Evolutionary conservation across 257 asterid species (phyloP).

Genomic region (Jacaranda mimosifolia): DNA sequence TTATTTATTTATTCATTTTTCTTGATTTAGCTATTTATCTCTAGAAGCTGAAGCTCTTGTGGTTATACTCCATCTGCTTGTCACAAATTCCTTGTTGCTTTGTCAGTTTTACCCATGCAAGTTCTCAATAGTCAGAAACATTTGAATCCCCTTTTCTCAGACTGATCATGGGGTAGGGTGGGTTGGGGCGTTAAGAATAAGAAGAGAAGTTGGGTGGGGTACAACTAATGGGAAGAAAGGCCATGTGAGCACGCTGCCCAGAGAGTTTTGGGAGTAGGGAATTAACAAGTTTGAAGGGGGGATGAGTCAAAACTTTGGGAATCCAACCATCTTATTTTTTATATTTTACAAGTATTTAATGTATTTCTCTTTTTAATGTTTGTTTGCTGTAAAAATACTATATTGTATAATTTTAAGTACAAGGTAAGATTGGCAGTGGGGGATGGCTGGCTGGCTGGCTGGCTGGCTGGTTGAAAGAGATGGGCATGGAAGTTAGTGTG

Average conservation of each 20-base stretch:
- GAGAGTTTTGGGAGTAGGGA: slow-evolving; percentile 43
- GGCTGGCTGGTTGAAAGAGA: slow-evolving; percentile 42
- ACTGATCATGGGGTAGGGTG: not conserved
- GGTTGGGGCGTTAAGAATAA: no score
- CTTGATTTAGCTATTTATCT: not conserved
- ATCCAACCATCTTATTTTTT: slow-evolving; percentile 33
- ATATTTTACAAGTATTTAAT: not conserved
- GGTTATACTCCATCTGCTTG: slow-evolving; percentile 30
- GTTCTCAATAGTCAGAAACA: slow-evolving; percentile 1
- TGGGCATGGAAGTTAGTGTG: slow-evolving; percentile 55
- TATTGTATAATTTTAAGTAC: not conserved
- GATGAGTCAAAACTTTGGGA: slow-evolving; percentile 64
- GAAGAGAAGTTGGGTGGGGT: slow-evolving; percentile 32
- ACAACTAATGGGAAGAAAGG: slow-evolving; percentile 34
- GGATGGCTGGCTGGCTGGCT: not conserved
- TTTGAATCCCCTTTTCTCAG: not conserved
- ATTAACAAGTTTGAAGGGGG: slow-evolving; percentile 30
- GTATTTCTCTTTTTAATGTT: not conserved
- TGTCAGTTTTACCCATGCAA: slow-evolving; percentile 24
- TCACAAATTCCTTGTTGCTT: slow-evolving; percentile 37
- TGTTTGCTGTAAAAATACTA: not conserved
- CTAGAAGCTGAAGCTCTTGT: not conserved
- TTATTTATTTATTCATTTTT: not conserved
- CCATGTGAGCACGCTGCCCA: slow-evolving; percentile 67
- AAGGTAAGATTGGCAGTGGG: slow-evolving; percentile 38